Conservation (phyloP, 2,329 filamentous ascomycete species). For the Sarocladium strictum region DNA sequence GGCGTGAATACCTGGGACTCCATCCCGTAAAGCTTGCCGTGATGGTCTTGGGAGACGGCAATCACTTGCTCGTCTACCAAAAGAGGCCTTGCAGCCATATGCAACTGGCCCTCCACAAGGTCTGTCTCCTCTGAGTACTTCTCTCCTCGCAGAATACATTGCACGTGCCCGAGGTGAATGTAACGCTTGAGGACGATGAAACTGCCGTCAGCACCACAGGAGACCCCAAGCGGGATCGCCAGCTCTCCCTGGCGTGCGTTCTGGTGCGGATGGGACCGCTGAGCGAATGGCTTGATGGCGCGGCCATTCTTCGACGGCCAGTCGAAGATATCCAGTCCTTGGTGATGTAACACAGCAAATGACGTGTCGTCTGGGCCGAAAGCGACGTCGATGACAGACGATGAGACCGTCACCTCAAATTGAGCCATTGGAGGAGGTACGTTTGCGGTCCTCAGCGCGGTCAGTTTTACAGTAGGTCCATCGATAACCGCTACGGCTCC, state of each 20-base stretch:
- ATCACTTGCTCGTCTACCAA: constrained; percentile 16
- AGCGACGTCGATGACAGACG: constrained; percentile 66
- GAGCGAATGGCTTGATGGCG: constrained; percentile 36
- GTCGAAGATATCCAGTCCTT: constrained; percentile 61
- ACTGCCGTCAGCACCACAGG: constrained; percentile 19
- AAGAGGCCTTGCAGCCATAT: background rate
- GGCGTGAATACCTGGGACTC: constrained; percentile 24
- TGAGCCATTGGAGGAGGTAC: constrained; percentile 90
- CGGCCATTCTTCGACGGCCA: constrained; percentile 59
- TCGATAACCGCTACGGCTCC: constrained; percentile 82
- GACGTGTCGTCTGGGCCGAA: constrained; percentile 59
- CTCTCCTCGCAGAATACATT: constrained; percentile 17
- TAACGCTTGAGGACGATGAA: constrained; percentile 27
- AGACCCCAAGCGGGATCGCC: constrained; percentile 22
- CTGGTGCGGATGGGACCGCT: constrained; percentile 15
- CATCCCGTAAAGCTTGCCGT: constrained; percentile 39
- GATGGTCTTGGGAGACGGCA: constrained; percentile 32
- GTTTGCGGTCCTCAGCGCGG: constrained; percentile 76
- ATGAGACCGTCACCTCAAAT: constrained; percentile 60
- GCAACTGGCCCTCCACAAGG: constrained; percentile 13
- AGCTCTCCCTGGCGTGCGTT: constrained; percentile 17
- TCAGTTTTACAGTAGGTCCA: constrained; percentile 72
- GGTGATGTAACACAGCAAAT: constrained; percentile 67
- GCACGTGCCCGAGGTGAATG: constrained; percentile 18
- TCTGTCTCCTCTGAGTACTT: background rate